phyloP scores from a whole-genome alignment of 1,284 basidiomycete species.

The Psilocybe mexicana region DNA sequence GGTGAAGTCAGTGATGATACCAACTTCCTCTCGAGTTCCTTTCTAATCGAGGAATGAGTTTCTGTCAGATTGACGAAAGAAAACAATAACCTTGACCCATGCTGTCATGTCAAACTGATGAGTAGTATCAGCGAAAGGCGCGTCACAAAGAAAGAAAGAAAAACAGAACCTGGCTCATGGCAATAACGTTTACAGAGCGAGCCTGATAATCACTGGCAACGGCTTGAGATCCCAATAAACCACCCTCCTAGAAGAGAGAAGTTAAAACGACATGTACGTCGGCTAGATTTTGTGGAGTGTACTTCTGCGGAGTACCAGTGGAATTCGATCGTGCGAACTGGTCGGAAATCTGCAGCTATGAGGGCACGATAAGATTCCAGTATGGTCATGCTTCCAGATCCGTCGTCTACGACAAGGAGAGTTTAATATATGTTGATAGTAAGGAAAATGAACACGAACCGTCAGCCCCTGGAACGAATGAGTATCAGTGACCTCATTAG shows the following conservation, averaged over 20 bases:
- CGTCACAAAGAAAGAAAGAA: conserved; percentile 8
- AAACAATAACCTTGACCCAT: conserved; percentile 75
- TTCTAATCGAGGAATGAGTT: conserved; percentile 35
- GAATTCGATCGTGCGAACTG: conserved; percentile 84
- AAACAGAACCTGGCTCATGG: conserved; percentile 79
- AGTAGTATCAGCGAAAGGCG: conserved; percentile 1
- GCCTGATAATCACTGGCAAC: conserved; percentile 80
- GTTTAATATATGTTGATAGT: conserved; percentile 8
- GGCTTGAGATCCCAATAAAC: conserved; percentile 93
- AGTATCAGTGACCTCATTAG: conserved; percentile 21
- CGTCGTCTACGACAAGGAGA: conserved; percentile 64
- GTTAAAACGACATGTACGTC: conserved; percentile 5
- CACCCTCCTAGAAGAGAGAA: conserved; percentile 67
- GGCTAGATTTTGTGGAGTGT: conserved; percentile 12
- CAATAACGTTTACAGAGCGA: conserved; percentile 68
- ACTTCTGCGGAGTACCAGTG: conserved; percentile 96
- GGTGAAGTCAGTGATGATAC: conserved; percentile 89
- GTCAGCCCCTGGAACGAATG: conserved; percentile 66
- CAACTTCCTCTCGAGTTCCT: conserved; percentile 86
- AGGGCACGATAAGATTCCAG: conserved; percentile 88
- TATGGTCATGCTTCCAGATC: conserved; percentile 90
- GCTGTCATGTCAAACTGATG: conserved; percentile 91
- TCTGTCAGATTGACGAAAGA: conserved; percentile 7
- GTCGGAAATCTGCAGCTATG: conserved; percentile 76
- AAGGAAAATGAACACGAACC: conserved; percentile 34